Percentiles rank a stretch among this genome's conserved stretches.
Evolutionary conservation across 2,329 filamentous ascomycete genomes (phyloP).

Genomic region (Didymosphaeria variabile): DNA sequence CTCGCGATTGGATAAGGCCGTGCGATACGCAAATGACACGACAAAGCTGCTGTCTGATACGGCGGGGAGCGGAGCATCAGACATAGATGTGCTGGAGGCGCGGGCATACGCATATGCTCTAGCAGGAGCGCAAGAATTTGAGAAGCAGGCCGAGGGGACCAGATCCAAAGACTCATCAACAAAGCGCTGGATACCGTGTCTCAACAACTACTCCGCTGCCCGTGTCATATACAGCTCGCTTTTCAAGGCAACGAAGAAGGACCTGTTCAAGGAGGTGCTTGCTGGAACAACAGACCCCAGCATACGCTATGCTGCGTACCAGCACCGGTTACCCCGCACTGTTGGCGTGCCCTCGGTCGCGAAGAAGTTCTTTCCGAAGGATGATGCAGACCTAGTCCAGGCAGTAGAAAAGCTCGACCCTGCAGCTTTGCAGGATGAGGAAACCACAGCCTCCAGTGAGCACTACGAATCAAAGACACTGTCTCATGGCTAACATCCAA

Average conservation of each 20-base stretch:
- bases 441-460: constrained; percentile 59
- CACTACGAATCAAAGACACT: constrained; percentile 24
- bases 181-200: constrained; percentile 77
- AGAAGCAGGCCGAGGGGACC: constrained; percentile 72
- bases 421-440: constrained; percentile 58
- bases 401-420: constrained; percentile 75
- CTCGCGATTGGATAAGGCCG: constrained; percentile 84
- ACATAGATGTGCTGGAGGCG: constrained; percentile 82
- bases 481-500: constrained; percentile 13
- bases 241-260: constrained; percentile 71
- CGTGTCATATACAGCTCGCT: constrained; percentile 85
- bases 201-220: constrained; percentile 78
- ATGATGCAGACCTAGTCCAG: constrained; percentile 68
- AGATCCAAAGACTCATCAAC: constrained; percentile 48
- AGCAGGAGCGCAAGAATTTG: constrained; percentile 79
- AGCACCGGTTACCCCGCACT: constrained; percentile 86
- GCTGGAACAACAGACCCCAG: constrained; percentile 89
- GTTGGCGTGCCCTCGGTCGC: constrained; percentile 82
- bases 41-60: constrained; percentile 71
- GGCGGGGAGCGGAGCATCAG: constrained; percentile 69
- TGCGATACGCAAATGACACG: constrained; percentile 73
- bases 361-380: constrained; percentile 77
- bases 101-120: constrained; percentile 83
- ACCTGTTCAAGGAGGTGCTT: constrained; percentile 86
- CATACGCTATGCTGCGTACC: constrained; percentile 93